These are phyloP conservation scores for Neltuma alba DNA, from an alignment of 306 rosid genomes.

Conservation along the genomic window DNA sequence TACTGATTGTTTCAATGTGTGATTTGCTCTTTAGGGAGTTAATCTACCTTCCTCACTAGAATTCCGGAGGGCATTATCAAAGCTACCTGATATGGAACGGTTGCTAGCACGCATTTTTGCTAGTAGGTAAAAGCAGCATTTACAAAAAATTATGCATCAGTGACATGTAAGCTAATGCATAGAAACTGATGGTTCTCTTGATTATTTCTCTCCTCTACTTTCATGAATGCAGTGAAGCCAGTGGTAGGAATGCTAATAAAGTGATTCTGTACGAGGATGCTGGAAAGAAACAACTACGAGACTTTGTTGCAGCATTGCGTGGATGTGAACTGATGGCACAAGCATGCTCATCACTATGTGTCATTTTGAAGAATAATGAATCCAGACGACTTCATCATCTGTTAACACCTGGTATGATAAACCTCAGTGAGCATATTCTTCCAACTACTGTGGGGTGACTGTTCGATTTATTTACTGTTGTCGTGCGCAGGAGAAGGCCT, in stretches of 20 bases:
- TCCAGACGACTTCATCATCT: conserved; percentile 67
- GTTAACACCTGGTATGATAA: conserved; percentile 73
- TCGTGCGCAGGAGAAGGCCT: conserved; percentile 69
- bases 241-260: conserved; percentile 83
- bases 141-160: conserved; percentile 22
- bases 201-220: conserved; percentile 39
- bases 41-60: conserved; percentile 65
- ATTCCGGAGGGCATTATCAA: conserved; percentile 9
- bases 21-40: conserved; percentile 64
- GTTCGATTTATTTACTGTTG: conserved; percentile 29
- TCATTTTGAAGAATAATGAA: conserved; percentile 61
- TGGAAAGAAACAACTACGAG: conserved; percentile 79
- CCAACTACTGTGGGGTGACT: conserved; percentile 24
- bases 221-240: conserved; percentile 68
- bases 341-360: conserved; percentile 69
- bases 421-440: conserved; percentile 4
- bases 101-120: conserved; percentile 76
- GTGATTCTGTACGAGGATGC: conserved; percentile 93
- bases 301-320: conserved; percentile 75
- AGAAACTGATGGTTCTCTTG: conserved; percentile 20
- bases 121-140: conserved; percentile 57
- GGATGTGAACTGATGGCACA: conserved; percentile 86
- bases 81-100: conserved; percentile 17
- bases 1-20: conserved; percentile 27
- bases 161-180: conserved; percentile 5